Percentiles rank a stretch among this genome's conserved stretches.
These are phyloP conservation scores for Limonium bicolor DNA, from an alignment of 148 eudicot genomes.

Conservation along the genomic window DNA sequence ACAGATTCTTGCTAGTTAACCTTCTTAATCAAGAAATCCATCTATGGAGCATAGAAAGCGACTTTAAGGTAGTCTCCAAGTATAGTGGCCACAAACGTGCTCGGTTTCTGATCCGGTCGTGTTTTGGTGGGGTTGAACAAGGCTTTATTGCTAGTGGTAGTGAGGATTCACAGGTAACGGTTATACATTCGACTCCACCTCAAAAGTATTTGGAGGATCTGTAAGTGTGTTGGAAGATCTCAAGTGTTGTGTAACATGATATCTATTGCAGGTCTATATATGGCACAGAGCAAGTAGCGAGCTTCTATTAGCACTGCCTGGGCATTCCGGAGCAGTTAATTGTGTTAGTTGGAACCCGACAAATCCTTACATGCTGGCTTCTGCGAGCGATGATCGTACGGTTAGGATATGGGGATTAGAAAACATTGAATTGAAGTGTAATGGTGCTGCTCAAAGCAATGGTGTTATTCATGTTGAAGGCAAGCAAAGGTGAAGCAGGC, in stretches of 20 bases:
- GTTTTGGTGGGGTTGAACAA: slow-evolving; percentile 90
- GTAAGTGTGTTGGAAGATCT: not conserved
- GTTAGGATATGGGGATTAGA: slow-evolving; percentile 74
- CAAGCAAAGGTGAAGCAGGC: too few species aligned
- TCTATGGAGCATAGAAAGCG: slow-evolving; percentile 69
- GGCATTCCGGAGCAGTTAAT: slow-evolving; percentile 75
- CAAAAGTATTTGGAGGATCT: too few species aligned
- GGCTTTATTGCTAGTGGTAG: slow-evolving; percentile 91
- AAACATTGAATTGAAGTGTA: slow-evolving; percentile 13
- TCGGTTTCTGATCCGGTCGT: slow-evolving; percentile 63
- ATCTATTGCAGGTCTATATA: slow-evolving; percentile 49
- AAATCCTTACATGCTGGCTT: slow-evolving; percentile 71
- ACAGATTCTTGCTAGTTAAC: slow-evolving; percentile 54
- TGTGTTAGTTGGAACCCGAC: slow-evolving; percentile 86
- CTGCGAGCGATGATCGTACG: slow-evolving; percentile 79
- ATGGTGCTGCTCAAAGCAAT: slow-evolving; percentile 14
- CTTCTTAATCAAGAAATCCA: slow-evolving; percentile 65
- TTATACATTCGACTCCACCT: too few species aligned
- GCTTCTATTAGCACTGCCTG: slow-evolving; percentile 40
- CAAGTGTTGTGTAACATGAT: not conserved
- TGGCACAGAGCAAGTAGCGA: slow-evolving; percentile 74
- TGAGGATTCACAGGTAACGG: slow-evolving; percentile 87
- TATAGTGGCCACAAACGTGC: slow-evolving; percentile 72
- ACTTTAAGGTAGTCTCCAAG: slow-evolving; percentile 31
- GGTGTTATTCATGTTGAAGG: slow-evolving; percentile 18